Base-by-base conservation (phyloP, 164 flowering plant species). In the Platanus orientalis region DNA sequence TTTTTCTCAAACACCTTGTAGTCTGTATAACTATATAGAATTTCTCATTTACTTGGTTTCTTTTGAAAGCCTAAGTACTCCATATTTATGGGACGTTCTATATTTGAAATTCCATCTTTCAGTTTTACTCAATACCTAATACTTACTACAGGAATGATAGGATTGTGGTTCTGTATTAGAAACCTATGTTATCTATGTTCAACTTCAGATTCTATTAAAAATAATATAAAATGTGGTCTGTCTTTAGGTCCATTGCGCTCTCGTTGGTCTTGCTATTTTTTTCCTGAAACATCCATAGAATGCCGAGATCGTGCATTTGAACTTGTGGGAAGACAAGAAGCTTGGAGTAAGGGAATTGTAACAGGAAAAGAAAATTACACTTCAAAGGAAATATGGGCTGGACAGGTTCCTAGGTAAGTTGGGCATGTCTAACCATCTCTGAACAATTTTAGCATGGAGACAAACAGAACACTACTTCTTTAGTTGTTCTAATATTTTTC, bases 191-290 rank as follows among this genome's bases (percentile, higher is more conserved):
- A 5, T 11, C 16, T 26, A 36, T 36, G 12, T 36, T 1, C 42
- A 53, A 9, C 24, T 25, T 23, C 17, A 25, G 20, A 51, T 53
- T 13, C 14, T 1, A 12, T 19, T 52, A 52, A 52, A 57, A 55
- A 29, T 21, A 44, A 29, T 29, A 12, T 20, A 19, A 25, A 6
- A 51, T 36, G 7, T n/a, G 11, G 14, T 10, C n/a, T 64, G 25
- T 60, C 6, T 74, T 14, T 57, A 94, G 98, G 95, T 69, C 51
- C 79, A 45, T 75, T 81, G 6, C 90, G 87, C 23, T 75, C 88
- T 52, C 77, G 76, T 48, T 94, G 99, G 99, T 84, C 93, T 17
- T 94, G 99, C 78, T 94, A 94, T 73, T 94, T 94, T 79, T 78
- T 87, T 60, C 97, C 90, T 0, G 99, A 94, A 71, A 91, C 99